Evolutionary conservation across 2,329 filamentous ascomycete species (phyloP).

Genomic region (Fusarium temperatum): DNA sequence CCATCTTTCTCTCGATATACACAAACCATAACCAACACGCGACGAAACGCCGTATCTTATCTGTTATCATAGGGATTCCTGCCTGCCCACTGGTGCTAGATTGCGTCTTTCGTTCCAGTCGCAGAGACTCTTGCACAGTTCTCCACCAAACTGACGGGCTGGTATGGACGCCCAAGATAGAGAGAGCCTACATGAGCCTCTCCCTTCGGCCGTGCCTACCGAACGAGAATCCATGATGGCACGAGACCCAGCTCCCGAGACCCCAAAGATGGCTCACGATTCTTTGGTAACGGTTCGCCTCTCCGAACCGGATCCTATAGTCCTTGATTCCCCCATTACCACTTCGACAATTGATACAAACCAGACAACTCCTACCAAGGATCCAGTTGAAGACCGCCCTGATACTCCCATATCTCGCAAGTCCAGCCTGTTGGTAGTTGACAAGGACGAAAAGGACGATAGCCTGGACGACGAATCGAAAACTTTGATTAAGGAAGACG

Average conservation of each 20-base stretch:
- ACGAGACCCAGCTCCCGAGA: slow-evolving; percentile 43
- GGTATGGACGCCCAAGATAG: slow-evolving; percentile 44
- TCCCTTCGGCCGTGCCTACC: slow-evolving; percentile 36
- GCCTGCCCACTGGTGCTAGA: slow-evolving; percentile 31
- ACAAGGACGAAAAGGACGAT: slow-evolving; percentile 18
- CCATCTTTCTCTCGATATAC: slow-evolving; percentile 9
- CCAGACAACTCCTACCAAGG: slow-evolving; percentile 43
- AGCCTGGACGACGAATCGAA: slow-evolving; percentile 22
- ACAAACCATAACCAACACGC: slow-evolving; percentile 24
- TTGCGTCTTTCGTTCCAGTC: slow-evolving; percentile 45
- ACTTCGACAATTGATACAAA: slow-evolving; percentile 24
- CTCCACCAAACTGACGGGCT: slow-evolving; percentile 29
- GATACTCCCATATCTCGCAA: slow-evolving; percentile 9
- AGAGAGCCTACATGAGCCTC: slow-evolving; percentile 40
- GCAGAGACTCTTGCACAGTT: slow-evolving; percentile 24
- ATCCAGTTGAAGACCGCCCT: slow-evolving; percentile 3
- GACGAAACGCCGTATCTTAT: slow-evolving; percentile 14
- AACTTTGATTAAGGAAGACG: slow-evolving; percentile 17
- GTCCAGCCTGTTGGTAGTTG: background rate
- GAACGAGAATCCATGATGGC: slow-evolving; percentile 36
- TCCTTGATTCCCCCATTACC: slow-evolving; percentile 49
- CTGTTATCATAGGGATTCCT: slow-evolving; percentile 33
- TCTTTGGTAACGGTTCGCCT: slow-evolving; percentile 82
- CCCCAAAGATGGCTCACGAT: slow-evolving; percentile 62
- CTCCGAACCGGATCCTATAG: slow-evolving; percentile 67